Evolutionary conservation across 805 yeast species (phyloP), one percentile per base, ranked within the genome.

Genomic region (Lachancea sp.): DNA sequence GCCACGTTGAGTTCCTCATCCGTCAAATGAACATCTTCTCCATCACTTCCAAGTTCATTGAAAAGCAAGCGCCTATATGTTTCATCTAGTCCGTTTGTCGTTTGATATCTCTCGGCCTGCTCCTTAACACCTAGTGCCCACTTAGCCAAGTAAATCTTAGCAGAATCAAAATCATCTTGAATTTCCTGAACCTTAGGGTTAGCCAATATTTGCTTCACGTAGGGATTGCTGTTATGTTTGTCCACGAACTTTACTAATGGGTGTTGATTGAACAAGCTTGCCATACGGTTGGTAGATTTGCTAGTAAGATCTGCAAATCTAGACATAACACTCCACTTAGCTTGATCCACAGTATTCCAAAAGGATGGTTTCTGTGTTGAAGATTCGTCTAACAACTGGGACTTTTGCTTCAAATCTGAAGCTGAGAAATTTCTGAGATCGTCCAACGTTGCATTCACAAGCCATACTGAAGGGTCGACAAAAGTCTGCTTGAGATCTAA

Each of bases 51-150:
- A 9, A 83, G 59, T 52, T 83, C 89, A 38, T 69, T 66, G 40
- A 71, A 72, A 29, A 83, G 68, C 37, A 75, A 56, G 22, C 71
- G 71, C 32, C 71, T 62, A 48, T 80, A 79, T 13, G 77, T 68
- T n/a, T 76, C 77, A 50, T 78, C 80, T 41, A 80, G 68, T 67
- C 45, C 76, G 63, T 45, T 75, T 70, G 36, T 38, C 16, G 58
- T 45, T 60, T 65, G 52, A 42, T 69, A 61, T 41, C 76, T 74
- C 49, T 78, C 88, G 2, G 96, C 92, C 59, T 90, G 95, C 52
- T 88, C 89, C 51, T 90, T 92, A 8, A 92, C 92, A 21, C 86
- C 86, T 51, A 86, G 73, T 0, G 97, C 97, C 97, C 97, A 92
- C 65, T 88, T 89, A 4, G 97, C 97, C 44, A 90, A 68, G 59